Base-by-base conservation (phyloP, 2,329 filamentous ascomycete species). In the Sporothrix mexicana region DNA sequence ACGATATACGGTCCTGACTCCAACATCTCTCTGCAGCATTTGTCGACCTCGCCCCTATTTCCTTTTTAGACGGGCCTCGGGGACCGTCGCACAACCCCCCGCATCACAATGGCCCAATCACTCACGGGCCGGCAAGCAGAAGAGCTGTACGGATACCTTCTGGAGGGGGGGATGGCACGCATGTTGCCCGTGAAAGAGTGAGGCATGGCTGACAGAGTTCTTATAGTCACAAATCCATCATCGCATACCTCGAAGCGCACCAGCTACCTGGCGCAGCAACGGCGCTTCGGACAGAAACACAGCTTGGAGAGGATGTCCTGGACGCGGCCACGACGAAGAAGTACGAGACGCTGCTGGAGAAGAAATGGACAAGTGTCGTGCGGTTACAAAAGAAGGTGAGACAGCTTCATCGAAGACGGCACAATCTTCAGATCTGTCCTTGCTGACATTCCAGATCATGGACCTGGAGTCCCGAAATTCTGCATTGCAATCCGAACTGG, bases 351-450 rank as follows among this genome's bases (percentile, higher is more conserved):
- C 83, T 98, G 41, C 83, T 98, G 77, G 95, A 98, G 86, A 98
- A 97, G 88, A 98, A 98, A 85, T 98, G 95, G 95, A 98, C 95
- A 23, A 96, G 94, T 78, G 92, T 98, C 41, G 94, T 98, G 78
- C 88, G 95, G 74, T 83, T 98, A 81, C 95, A 98, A 83, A 98
- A 97, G 83, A 98, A 97, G 92, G 93, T 92, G 82, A 71, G 20
- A 20, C 53, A 23, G 68, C 66, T 70, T 69, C 73, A 69, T 57
- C 69, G 30, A 36, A 36, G 30, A 5, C 30, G 30, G 30, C 30
- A 68, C 30, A 6, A 9, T n/a, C 2, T 5, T 13, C 12, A 20
- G 41, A 12, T 55, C 53, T 30, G 43, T 17, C 15, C 7, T 6
- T 30, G 20, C 41, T 64, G 15, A 69, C 7, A 68, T 64, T 62